Percentiles rank a stretch among this genome's conserved stretches.
Conservation (phyloP, 495 filamentous ascomycete species). For the Bryoglossum gracile region DNA sequence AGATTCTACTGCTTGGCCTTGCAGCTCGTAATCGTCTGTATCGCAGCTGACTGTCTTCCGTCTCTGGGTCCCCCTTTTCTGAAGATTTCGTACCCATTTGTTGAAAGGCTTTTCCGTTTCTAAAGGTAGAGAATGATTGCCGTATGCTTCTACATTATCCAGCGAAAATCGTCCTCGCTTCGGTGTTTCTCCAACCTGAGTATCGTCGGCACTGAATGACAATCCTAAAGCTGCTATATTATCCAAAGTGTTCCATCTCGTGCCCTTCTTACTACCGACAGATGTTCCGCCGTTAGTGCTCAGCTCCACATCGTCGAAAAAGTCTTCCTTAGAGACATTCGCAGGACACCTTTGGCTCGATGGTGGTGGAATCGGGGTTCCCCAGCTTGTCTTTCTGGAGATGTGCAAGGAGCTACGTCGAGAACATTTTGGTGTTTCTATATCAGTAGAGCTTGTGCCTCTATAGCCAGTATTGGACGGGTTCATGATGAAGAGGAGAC, state of each 20-base stretch:
- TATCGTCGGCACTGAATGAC: slow-evolving; percentile 30
- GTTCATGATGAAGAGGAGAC: slow-evolving; percentile 27
- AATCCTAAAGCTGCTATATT: slow-evolving; percentile 33
- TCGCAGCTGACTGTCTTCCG: slow-evolving; percentile 26
- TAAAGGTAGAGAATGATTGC: slow-evolving; percentile 14
- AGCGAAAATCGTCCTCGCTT: slow-evolving; percentile 21
- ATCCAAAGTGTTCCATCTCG: slow-evolving; percentile 35
- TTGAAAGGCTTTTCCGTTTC: slow-evolving; percentile 37
- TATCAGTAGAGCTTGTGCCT: slow-evolving; percentile 10
- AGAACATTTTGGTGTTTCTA: slow-evolving; percentile 28
- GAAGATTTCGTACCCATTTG: slow-evolving; percentile 52
- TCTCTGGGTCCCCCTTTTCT: slow-evolving; percentile 38
- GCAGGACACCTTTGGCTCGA: slow-evolving; percentile 19
- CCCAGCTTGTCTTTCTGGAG: slow-evolving; percentile 29
- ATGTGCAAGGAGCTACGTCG: slow-evolving; percentile 30
- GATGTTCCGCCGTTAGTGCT: slow-evolving; percentile 16
- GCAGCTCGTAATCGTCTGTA: slow-evolving; percentile 21
- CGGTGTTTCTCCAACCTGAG: slow-evolving; percentile 23
- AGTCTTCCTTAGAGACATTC: slow-evolving; percentile 4
- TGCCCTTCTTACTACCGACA: slow-evolving; percentile 21
- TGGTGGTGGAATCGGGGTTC: slow-evolving; percentile 23
- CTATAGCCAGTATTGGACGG: slow-evolving; percentile 1
- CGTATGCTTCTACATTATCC: slow-evolving; percentile 9
- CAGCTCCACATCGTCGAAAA: slow-evolving; percentile 19
- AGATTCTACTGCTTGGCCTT: slow-evolving; percentile 40